Evolutionary conservation across 805 yeast genomes (phyloP).

Genomic region (Nakazawaea peltata): DNA sequence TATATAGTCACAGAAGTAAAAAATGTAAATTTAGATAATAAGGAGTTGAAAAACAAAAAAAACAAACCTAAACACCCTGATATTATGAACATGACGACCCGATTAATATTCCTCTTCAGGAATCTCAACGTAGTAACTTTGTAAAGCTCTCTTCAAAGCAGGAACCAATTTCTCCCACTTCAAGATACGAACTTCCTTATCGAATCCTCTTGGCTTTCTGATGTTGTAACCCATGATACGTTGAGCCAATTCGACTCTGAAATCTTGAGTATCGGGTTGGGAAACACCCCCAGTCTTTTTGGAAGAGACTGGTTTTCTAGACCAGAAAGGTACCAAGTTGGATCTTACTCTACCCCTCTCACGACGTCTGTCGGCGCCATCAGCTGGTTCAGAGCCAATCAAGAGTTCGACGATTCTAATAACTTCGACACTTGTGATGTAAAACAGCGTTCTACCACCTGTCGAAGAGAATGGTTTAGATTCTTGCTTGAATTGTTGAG

Average conservation of each 20-base stretch:
- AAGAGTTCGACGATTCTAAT: slow-evolving; percentile 55
- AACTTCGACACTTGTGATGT: slow-evolving; percentile 62
- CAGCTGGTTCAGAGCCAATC: slow-evolving; percentile 39
- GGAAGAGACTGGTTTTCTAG: slow-evolving; percentile 48
- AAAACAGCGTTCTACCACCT: slow-evolving; percentile 23
- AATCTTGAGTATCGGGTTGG: slow-evolving; percentile 17
- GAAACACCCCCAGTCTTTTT: slow-evolving; percentile 23
- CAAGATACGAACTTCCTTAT: slow-evolving; percentile 56
- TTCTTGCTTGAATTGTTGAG: neutral
- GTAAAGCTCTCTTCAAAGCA: slow-evolving; percentile 55
- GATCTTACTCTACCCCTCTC: slow-evolving; percentile 63
- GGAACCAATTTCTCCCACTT: slow-evolving; percentile 53
- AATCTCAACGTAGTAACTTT: slow-evolving; percentile 55
- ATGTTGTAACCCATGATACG: slow-evolving; percentile 57
- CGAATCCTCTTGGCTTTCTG: slow-evolving; percentile 62
- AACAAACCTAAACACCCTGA: too few relatives aligned
- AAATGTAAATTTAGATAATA: too few relatives aligned
- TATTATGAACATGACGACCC: too few relatives aligned
- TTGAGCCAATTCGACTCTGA: slow-evolving; percentile 48
- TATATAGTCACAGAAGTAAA: too few relatives aligned
- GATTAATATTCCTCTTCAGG: slow-evolving; percentile 26
- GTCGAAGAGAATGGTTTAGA: neutral
- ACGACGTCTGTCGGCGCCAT: slow-evolving; percentile 44
- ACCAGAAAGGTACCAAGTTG: slow-evolving; percentile 62
- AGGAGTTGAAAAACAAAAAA: too few relatives aligned